Evolutionary conservation across 208 protist genomes (phyloP), one percentile per base, ranked within the genome.

Genomic region (Angomonas deanei): DNA sequence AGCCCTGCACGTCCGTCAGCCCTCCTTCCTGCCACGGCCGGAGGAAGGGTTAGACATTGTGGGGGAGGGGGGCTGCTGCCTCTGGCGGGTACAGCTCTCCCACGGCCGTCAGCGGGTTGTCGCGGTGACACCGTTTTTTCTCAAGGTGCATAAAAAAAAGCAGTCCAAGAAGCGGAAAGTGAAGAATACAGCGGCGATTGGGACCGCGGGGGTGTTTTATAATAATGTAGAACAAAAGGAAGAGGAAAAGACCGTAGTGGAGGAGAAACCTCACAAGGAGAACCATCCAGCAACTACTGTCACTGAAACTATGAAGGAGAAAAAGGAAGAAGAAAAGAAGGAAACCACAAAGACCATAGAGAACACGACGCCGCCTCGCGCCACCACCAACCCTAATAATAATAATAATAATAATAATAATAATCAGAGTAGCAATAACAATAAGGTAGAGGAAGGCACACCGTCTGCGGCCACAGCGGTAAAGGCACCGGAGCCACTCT

Each of bases 51-150:
- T 65, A 21, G 68, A 72, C 39, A 66, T 87, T 31, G 72, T 84
- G 19, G 73, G 73, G 17, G 81, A 84, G 28, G 81, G 74, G 15
- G 36, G 65, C 21, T 70, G 75, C 27, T 87, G 74, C 49, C 64
- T 88, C 11, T 88, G 77, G 77, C 78, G 82, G 1, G 70, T 88
- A 17, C 42, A 42, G 46, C 33, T 88, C 15, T 32, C 61, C 1
- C 68, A 55, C 10, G 55, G 55, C 27, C 23, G 53, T 1, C 57
- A 52, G 17, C 74, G 82, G 23, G 57, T 84, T 32, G 69, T 88
- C 33, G 70, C 78, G 24, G 78, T 88, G 4, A 82, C 78, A 2
- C 75, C 82, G 19, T 68, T 72, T 49, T 88, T 88, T 53, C 50
- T 81, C 27, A 74, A 79, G 52, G 28, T 67, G 17, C 21, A 46